Percentiles rank a stretch among this genome's conserved stretches.
phyloP scores from a whole-genome alignment of 495 filamentous ascomycete genomes.

The Penicillium argentinense region DNA sequence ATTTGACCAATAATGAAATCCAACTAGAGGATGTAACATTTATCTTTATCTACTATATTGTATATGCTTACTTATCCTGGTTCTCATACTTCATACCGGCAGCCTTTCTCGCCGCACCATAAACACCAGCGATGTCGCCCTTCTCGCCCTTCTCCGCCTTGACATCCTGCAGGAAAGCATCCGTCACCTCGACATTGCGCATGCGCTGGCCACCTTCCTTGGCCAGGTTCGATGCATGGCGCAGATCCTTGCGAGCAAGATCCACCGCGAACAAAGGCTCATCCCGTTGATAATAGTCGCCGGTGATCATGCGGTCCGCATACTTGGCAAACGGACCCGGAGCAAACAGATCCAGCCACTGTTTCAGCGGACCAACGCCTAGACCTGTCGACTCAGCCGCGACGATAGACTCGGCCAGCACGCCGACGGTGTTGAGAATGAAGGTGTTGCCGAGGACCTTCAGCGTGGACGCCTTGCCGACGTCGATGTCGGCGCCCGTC shows the following conservation, averaged over 20 bases:
- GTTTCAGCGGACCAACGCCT: slow-evolving; percentile 65
- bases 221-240: slow-evolving; percentile 71
- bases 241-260: slow-evolving; percentile 79
- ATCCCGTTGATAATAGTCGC: slow-evolving; percentile 69
- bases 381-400: slow-evolving; percentile 81
- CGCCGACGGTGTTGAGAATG: slow-evolving; percentile 78
- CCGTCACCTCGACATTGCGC: slow-evolving; percentile 63
- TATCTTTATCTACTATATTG: too few relatives aligned
- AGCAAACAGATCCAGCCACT: slow-evolving; percentile 64
- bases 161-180: slow-evolving; percentile 65
- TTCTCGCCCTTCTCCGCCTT: slow-evolving; percentile 70
- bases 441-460: slow-evolving; percentile 90
- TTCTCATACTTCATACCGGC: slow-evolving; percentile 71
- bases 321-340: slow-evolving; percentile 62
- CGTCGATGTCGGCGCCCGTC: slow-evolving; percentile 27
- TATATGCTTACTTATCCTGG: slow-evolving; percentile 7
- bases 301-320: slow-evolving; percentile 66
- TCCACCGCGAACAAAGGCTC: slow-evolving; percentile 87
- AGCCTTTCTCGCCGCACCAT: slow-evolving; percentile 71
- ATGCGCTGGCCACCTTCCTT: slow-evolving; percentile 59
- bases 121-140: slow-evolving; percentile 83
- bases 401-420: slow-evolving; percentile 71
- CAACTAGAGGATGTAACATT: too few relatives aligned
- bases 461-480: slow-evolving; percentile 44
- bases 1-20: too few relatives aligned